These are phyloP conservation scores for Xylaria sp. DNA, from an alignment of 2,329 filamentous ascomycete species.

Conservation along the genomic window DNA sequence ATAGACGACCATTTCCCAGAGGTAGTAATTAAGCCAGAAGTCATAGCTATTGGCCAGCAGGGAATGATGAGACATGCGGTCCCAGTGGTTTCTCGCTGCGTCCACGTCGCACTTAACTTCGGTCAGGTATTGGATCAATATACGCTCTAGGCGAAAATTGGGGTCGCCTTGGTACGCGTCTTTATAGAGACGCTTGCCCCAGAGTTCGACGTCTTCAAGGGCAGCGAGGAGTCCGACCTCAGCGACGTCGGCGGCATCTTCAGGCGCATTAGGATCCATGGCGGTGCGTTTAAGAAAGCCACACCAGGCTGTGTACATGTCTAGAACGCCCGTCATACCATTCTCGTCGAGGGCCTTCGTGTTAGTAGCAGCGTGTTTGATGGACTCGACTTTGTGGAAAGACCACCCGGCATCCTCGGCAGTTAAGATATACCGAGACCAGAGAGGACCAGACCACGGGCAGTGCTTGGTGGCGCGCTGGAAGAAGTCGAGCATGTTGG, in stretches of 20 bases:
- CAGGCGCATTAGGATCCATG: slow-evolving; percentile 75
- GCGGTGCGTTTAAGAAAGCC: slow-evolving; percentile 89
- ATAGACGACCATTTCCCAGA: slow-evolving; percentile 84
- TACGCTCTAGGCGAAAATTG: slow-evolving; percentile 86
- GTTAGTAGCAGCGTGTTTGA: slow-evolving; percentile 92
- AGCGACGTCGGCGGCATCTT: slow-evolving; percentile 88
- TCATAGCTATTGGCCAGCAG: slow-evolving; percentile 82
- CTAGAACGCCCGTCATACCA: slow-evolving; percentile 86
- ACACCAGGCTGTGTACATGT: slow-evolving; percentile 95
- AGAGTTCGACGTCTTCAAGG: slow-evolving; percentile 84
- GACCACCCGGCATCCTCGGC: slow-evolving; percentile 81
- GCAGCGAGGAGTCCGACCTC: slow-evolving; percentile 89
- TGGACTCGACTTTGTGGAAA: slow-evolving; percentile 83
- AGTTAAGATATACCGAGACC: slow-evolving; percentile 87
- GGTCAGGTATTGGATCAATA: slow-evolving; percentile 90
- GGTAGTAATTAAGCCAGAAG: slow-evolving; percentile 93
- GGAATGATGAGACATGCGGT: slow-evolving; percentile 70
- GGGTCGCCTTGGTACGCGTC: slow-evolving; percentile 85
- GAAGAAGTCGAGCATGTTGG: slow-evolving; percentile 73
- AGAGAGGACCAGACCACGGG: slow-evolving; percentile 90
- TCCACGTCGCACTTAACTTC: slow-evolving; percentile 82
- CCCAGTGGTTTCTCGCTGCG: slow-evolving; percentile 81
- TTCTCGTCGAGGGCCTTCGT: slow-evolving; percentile 85
- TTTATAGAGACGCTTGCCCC: slow-evolving; percentile 79
- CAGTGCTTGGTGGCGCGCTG: slow-evolving; percentile 89